Base-by-base conservation (phyloP, 768 basidiomycete species). In the Dioszegia hungarica region DNA sequence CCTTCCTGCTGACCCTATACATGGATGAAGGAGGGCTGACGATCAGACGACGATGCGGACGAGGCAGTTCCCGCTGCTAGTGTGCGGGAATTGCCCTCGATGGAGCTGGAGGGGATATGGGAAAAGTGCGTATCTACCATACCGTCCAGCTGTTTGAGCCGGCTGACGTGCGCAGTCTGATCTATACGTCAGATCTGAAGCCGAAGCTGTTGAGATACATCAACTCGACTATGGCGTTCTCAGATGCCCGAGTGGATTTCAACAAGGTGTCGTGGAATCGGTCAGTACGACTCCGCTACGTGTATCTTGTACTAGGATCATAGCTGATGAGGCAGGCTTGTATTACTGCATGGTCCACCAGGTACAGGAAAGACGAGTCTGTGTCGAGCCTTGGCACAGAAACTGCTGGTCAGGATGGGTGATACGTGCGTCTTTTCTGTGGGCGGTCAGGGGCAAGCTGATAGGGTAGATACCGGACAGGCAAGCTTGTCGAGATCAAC, bases 351-450 rank as follows among this genome's bases (percentile, higher is more conserved):
- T 72, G 95, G 95, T 0, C 95, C 95, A 22, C 95, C 95, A 1
- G 95, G 95, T 0, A 97, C 95, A 1, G 94, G 95, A 12, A 98
- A 99, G 78, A 98, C 95, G 0, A 91, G 89, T 1, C 80, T 99
- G 1, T 97, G 92, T 72, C 83, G 91, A 38, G 94, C 94, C 10
- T 80, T 99, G 5, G 91, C 95, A 1, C 95, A 99, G 65, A 99
- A 98, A 66, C 80, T 98, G 10, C 85, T 92, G 0, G 90, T 98
- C 58, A 84, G 95, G 27, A 80, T 98, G 8, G 88, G 88, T 0
- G 84, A 89, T 68, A 81, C 88, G 91, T 88, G 54, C 38, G 81
- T 68, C 31, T 22, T 20, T 25, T n/a, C 45, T 29, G 19, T 27
- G 17, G 40, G 22, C 63, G 19, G 17, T 19, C 1, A 27, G 27